Evolutionary conservation across 805 yeast species (phyloP).

Genomic region (Ogataea pilisensis): DNA sequence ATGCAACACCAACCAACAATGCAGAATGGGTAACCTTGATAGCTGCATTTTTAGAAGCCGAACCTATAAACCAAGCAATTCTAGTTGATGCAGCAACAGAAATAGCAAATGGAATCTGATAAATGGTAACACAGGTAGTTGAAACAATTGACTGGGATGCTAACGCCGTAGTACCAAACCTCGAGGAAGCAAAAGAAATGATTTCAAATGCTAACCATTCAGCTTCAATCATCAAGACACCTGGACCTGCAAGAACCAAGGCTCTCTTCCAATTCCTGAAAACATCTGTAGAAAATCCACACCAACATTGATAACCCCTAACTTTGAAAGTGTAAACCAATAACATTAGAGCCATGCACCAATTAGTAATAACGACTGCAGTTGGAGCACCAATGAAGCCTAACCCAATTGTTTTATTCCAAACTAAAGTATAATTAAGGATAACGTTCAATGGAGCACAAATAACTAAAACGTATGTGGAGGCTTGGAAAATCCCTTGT

Average conservation of each 20-base stretch:
- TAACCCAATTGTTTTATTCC: conserved; percentile 39
- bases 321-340: conserved; percentile 38
- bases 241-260: conserved; percentile 46
- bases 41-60: conserved; percentile 34
- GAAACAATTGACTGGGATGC: conserved; percentile 51
- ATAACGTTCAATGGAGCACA: conserved; percentile 59
- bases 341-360: conserved; percentile 50
- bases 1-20: conserved; percentile 28
- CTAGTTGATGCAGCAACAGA: conserved; percentile 57
- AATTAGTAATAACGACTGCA: conserved; percentile 54
- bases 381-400: conserved; percentile 59
- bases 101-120: conserved; percentile 55
- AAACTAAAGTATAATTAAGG: conserved; percentile 44
- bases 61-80: conserved; percentile 52
- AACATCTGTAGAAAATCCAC: conserved; percentile 39
- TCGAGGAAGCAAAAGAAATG: conserved; percentile 50
- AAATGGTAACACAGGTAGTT: conserved; percentile 43
- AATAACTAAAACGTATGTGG: conserved; percentile 56
- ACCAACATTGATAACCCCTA: conserved; percentile 49
- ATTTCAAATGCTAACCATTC: conserved; percentile 58
- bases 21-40: conserved; percentile 36
- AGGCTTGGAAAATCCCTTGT: conserved; percentile 69
- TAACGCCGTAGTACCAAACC: conserved; percentile 47
- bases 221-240: conserved; percentile 55
- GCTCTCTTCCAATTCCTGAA: conserved; percentile 44